Evolutionary conservation across 495 filamentous ascomycete genomes (phyloP), one percentile per base, ranked within the genome.

Genomic region (Penicillium mononematosum): DNA sequence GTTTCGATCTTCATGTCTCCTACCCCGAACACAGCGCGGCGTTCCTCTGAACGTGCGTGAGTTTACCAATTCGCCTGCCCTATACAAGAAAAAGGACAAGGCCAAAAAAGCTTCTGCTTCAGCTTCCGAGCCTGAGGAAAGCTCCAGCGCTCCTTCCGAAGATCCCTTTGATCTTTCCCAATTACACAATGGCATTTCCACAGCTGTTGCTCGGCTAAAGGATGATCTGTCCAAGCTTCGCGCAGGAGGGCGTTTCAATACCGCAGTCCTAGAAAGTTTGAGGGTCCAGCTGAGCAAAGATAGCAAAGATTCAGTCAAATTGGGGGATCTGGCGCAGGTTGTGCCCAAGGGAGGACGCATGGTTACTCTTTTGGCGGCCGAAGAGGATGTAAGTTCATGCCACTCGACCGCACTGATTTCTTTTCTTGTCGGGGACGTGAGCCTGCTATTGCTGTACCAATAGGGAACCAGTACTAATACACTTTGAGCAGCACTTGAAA

Each of bases 251-350:
- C 76, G 87, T 17, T 84, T 91, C 73, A 88, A 87, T 65, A 82
- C 86, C 0, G 83, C 87, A 38, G 58, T 77, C 0, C 70, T 95
- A 34, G 88, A 91, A 64, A 71, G 72, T 10, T 60, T 95, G 52
- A 80, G 81, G 16, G 86, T 93, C 45, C 73, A 79, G 44, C 67
- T 86, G 4, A 73, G 80, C 69, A 82, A 81, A 63, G 75, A 75
- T n/a, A 70, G 59, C 36, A 81, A 79, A 20, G 71, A 78, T 38
- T 79, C 75, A 2, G 60, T 72, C 46, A 74, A 63, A 45, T 71
- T 96, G 27, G 80, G 83, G 10, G 89, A 93, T 63, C 64, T 96
- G 42, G 90, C 90, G 27, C 87, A 90, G 60, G 81, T 96, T 12
- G 75, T 92, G 34, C 87, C 88, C 16, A 87, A 86, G 58, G 85